Evolutionary conservation across 1,139 yeast genomes (phyloP), one percentile per base, ranked within the genome.

Genomic region (Trichomonascaceae sp.): DNA sequence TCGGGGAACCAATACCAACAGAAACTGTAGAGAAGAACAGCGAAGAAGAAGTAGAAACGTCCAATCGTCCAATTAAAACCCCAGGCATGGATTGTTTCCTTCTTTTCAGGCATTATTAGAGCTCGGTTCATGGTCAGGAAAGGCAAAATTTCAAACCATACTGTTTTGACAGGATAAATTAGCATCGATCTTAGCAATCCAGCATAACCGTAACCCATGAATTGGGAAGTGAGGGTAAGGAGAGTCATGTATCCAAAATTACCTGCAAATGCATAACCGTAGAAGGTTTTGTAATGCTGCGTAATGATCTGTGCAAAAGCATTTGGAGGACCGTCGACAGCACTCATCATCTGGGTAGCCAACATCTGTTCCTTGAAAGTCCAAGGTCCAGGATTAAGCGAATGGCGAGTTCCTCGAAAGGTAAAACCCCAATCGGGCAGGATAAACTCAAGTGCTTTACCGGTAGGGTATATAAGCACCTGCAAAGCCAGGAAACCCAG

Each of bases 341-440:
- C 74, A 47, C 77, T 70, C 60, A 74, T 74, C 62, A 77, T 70
- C 43, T 77, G 55, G 2, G 85, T 78, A 2, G 81, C 73, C 57
- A 81, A 71, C 83, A 82, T 81, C 71, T 84, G 88, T 64, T 85
- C 91, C 66, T 85, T 85, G 62, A 72, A 76, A 32, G 77, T 72
- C 87, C 88, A 85, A 6, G 83, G 82, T 8, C 84, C 84, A 1
- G 84, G 83, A 66, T 83, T 76, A 61, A 81, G 61, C 52, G 78
- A 66, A 61, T 67, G 55, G 54, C 71, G 70, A 54, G 59, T 65
- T 43, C 74, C 78, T 59, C 69, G 69, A 58, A 65, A 67, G 41
- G 63, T 73, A 63, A 80, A 66, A 13, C 74, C 76, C 74, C 74
- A 70, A 52, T 75, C 74, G 8, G 87, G 87, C n/a, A 83, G 56